Conservation (phyloP, 805 yeast species). For the Monosporozyma servazzii region DNA sequence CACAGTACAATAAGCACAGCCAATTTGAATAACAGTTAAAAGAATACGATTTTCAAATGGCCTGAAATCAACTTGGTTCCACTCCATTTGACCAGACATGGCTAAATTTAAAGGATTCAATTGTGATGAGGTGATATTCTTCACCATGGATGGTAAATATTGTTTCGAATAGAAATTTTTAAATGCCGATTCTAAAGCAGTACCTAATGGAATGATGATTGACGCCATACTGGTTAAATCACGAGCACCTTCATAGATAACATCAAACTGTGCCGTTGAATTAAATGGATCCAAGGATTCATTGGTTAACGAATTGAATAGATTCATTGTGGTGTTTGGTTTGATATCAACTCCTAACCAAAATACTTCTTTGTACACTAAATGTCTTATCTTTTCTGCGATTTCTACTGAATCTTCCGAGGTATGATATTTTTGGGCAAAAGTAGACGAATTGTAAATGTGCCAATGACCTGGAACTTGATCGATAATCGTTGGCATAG, state of each 20-base stretch:
- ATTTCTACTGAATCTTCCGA: constrained; percentile 7
- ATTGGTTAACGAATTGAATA: constrained; percentile 18
- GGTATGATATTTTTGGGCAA: constrained; percentile 13
- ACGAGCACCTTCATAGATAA: constrained; percentile 53
- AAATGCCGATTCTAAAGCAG: constrained; percentile 26
- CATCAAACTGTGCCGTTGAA: constrained; percentile 25
- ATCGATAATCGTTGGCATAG: neutral
- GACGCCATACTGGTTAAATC: constrained; percentile 43
- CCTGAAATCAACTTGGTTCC: constrained; percentile 35
- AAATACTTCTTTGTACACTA: constrained; percentile 45
- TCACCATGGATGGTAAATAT: constrained; percentile 16
- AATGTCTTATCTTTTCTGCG: constrained; percentile 33
- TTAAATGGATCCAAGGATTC: constrained; percentile 13
- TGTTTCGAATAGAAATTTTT: constrained; percentile 2
- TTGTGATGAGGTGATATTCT: constrained; percentile 4
- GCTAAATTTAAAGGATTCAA: constrained; percentile 6
- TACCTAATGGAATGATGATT: constrained; percentile 37
- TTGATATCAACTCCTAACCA: constrained; percentile 56
- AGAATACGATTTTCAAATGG: constrained; percentile 44
- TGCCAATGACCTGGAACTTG: constrained; percentile 24
- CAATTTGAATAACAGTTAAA: constrained; percentile 67
- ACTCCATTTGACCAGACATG: constrained; percentile 26
- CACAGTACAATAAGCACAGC: constrained; percentile 61
- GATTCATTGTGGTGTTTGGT: constrained; percentile 36
- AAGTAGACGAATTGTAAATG: constrained; percentile 19